These are phyloP conservation scores for Hyaloscypha hepaticicola DNA, from an alignment of 495 filamentous ascomycete genomes.

Conservation along the genomic window DNA sequence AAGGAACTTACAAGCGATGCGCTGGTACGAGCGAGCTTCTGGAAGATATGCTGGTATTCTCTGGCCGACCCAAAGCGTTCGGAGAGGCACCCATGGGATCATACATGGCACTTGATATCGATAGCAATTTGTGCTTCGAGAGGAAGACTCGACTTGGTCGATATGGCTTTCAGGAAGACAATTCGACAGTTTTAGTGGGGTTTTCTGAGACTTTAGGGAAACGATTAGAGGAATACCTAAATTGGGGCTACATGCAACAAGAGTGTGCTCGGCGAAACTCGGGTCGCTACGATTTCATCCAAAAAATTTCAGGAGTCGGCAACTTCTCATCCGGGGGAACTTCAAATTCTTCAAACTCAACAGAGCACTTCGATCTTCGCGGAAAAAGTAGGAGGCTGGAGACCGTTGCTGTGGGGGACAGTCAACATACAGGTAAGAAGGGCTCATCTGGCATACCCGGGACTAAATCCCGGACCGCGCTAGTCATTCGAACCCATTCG, in stretches of 20 bases:
- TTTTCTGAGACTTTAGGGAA: slow-evolving; percentile 27
- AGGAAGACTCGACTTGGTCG: slow-evolving; percentile 79
- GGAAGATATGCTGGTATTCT: slow-evolving; percentile 38
- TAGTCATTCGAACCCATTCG: slow-evolving; percentile 69
- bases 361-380: not conserved
- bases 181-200: slow-evolving; percentile 9
- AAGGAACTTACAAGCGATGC: slow-evolving; percentile 24
- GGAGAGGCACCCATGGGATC: slow-evolving; percentile 79
- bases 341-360: not conserved
- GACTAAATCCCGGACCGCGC: slow-evolving; percentile 52
- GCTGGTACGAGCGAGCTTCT: slow-evolving; percentile 26
- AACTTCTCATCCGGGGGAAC: not conserved
- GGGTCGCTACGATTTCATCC: slow-evolving; percentile 39
- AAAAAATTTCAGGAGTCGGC: not conserved
- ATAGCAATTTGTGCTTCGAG: slow-evolving; percentile 87
- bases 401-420: slow-evolving; percentile 17
- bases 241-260: slow-evolving; percentile 70
- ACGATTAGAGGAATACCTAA: slow-evolving; percentile 56
- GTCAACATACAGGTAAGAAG: not conserved
- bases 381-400: slow-evolving; percentile 1
- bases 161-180: slow-evolving; percentile 65
- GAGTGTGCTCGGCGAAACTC: slow-evolving; percentile 62
- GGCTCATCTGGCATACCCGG: not conserved
- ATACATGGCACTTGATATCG: slow-evolving; percentile 68
- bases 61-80: slow-evolving; percentile 66